Percentiles rank a stretch among this genome's conserved stretches.
Conservation (phyloP, 768 basidiomycete genomes). For the Aureoboletus auriporus region DNA sequence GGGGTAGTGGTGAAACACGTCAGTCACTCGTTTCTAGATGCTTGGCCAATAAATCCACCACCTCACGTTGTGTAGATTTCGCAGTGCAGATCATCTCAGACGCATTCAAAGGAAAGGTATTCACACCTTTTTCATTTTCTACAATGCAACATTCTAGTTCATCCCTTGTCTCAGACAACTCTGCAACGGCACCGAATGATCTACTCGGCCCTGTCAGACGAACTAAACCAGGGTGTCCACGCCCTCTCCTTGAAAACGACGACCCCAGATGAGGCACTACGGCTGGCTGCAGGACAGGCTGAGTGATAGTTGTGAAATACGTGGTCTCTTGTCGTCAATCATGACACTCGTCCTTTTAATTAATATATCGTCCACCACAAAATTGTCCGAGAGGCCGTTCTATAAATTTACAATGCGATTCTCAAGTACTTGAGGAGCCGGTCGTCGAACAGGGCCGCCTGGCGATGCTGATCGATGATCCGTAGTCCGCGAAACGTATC, state of each 20-base stretch:
- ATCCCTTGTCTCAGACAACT: conserved; percentile 45
- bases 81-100: conserved; percentile 70
- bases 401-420: conserved; percentile 18
- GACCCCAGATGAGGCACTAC: conserved; percentile 51
- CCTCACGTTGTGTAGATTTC: conserved; percentile 56
- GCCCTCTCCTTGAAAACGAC: conserved; percentile 73
- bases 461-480: conserved; percentile 18
- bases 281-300: conserved; percentile 14
- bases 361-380: conserved; percentile 23
- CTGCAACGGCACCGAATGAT: conserved; percentile 83
- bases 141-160: conserved; percentile 7
- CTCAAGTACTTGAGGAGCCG: conserved; percentile 9
- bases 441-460: conserved; percentile 1
- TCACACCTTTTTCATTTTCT: conserved; percentile 9
- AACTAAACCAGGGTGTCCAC: conserved; percentile 69
- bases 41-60: conserved; percentile 9
- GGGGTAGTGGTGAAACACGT: conserved; percentile 79
- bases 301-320: conserved; percentile 24
- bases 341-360: conserved; percentile 27
- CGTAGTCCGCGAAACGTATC: conserved; percentile 12
- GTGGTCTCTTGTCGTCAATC: conserved; percentile 22
- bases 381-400: conserved; percentile 16
- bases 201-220: conserved; percentile 66
- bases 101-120: conserved; percentile 70
- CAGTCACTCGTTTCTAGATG: conserved; percentile 33